These are phyloP conservation scores for Arthrocladium fulminans DNA, from an alignment of 2,329 filamentous ascomycete genomes.

Conservation along the genomic window DNA sequence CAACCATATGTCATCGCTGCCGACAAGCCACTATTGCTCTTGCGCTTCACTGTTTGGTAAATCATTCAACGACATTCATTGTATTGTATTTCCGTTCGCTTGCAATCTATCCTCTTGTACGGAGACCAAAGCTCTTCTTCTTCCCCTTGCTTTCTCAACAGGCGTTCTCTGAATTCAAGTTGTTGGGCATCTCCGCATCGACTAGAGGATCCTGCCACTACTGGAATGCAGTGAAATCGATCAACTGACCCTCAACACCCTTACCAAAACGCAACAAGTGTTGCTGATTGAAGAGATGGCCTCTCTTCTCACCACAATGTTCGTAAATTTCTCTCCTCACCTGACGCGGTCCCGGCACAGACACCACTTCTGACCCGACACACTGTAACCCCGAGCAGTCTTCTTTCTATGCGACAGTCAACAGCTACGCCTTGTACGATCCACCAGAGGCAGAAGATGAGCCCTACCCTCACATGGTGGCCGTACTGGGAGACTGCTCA, in stretches of 20 bases:
- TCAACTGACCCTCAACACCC: background rate
- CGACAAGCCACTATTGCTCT: background rate
- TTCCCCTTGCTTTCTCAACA: background rate
- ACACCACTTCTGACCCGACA: conserved; percentile 24
- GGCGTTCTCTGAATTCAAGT: background rate
- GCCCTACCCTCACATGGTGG: conserved; percentile 12
- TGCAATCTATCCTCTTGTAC: background rate
- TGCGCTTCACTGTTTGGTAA: background rate
- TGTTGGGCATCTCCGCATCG: background rate
- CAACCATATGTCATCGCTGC: background rate
- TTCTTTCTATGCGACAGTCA: conserved; percentile 25
- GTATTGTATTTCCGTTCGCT: background rate
- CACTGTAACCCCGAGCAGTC: conserved; percentile 23
- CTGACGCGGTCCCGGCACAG: conserved; percentile 24
- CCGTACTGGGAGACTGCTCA: conserved; percentile 27
- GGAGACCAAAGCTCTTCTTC: background rate
- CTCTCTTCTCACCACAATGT: conserved; percentile 76
- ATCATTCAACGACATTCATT: conserved; percentile 3
- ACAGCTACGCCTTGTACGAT: conserved; percentile 21
- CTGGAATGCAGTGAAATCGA: conserved; percentile 9
- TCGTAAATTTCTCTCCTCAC: conserved; percentile 41
- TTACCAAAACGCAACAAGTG: background rate
- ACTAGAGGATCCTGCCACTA: background rate
- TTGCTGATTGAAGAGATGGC: conserved; percentile 35
- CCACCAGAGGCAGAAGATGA: conserved; percentile 16